Evolutionary conservation across 163 green algal species (phyloP).

Genomic region (Chlamydomonas reinhardtii): DNA sequence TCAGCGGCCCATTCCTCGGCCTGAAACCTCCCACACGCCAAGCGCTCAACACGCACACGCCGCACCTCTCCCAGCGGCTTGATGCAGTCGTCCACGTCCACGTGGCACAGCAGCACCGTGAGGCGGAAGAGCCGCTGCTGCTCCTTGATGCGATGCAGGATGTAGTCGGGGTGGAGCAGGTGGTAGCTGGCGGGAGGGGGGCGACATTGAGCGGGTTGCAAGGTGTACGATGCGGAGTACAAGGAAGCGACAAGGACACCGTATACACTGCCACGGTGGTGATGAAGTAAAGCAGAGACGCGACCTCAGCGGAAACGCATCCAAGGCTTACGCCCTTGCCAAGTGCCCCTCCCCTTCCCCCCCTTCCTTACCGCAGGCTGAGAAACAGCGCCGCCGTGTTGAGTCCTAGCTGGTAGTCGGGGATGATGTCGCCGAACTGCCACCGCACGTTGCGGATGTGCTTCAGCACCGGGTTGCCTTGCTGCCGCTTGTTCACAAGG

Average conservation of each 20-base stretch:
- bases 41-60: conserved; percentile 46
- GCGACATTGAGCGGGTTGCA: too few species aligned
- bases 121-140: conserved; percentile 82
- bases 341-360: too few species aligned
- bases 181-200: conserved; percentile 82
- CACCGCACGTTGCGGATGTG: conserved; percentile 91
- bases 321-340: too few species aligned
- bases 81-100: conserved; percentile 73
- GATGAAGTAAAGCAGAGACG: too few species aligned
- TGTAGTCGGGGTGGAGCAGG: conserved; percentile 94
- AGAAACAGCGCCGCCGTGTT: conserved; percentile 88
- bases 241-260: too few species aligned
- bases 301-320: too few species aligned
- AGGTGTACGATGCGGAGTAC: too few species aligned
- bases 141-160: conserved; percentile 88
- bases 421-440: conserved; percentile 86
- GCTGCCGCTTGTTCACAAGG: conserved; percentile 85
- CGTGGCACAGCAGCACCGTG: conserved; percentile 69
- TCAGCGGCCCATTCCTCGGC: too few species aligned
- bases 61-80: conserved; percentile 78
- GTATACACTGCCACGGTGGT: too few species aligned
- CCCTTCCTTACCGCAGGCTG: conserved; percentile 73
- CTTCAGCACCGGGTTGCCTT: conserved; percentile 93
- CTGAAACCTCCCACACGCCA: too few species aligned
- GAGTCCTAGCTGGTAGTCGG: conserved; percentile 89